Percentiles rank a stretch among this genome's conserved stretches.
Evolutionary conservation across 202 grass and related monocot species (phyloP).

Genomic region (Brachypodium distachyon): DNA sequence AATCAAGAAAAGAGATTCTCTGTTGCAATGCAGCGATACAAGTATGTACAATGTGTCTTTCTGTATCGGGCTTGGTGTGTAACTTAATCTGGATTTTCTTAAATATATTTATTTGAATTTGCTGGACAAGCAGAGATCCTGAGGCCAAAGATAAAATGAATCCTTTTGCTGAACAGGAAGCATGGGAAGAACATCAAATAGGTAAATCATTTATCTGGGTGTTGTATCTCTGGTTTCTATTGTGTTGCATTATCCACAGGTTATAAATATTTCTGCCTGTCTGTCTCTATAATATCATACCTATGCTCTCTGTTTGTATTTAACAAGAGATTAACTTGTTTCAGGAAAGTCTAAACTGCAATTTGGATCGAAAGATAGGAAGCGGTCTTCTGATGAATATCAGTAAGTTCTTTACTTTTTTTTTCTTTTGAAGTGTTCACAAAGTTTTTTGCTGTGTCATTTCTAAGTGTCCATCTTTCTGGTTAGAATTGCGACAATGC

Average conservation of each 20-base stretch:
- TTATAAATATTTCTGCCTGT: background rate
- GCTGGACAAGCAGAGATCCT: conserved; percentile 46
- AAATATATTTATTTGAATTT: conserved; percentile 8
- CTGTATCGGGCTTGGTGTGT: background rate
- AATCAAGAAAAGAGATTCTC: conserved; percentile 99
- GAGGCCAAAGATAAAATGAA: conserved; percentile 91
- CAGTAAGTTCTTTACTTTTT: conserved; percentile 42
- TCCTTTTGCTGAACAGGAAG: conserved; percentile 98
- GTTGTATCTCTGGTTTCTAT: background rate
- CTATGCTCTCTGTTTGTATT: conserved; percentile 1
- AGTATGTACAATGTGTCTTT: conserved; percentile 30
- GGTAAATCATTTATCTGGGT: conserved; percentile 27
- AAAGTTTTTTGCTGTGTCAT: background rate
- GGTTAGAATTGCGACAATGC: background rate
- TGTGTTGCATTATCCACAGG: background rate
- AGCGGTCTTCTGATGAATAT: conserved; percentile 52
- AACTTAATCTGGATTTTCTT: background rate
- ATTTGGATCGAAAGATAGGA: conserved; percentile 82
- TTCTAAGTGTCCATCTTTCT: background rate
- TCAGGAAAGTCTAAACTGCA: conserved; percentile 71
- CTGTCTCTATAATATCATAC: background rate
- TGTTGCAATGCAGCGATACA: conserved; percentile 68
- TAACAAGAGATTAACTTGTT: conserved; percentile 15
- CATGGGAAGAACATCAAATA: conserved; percentile 97
- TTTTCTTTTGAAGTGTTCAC: conserved; percentile 8